phyloP scores from a whole-genome alignment of 495 filamentous ascomycete genomes.

The Filosporella fistucella region DNA sequence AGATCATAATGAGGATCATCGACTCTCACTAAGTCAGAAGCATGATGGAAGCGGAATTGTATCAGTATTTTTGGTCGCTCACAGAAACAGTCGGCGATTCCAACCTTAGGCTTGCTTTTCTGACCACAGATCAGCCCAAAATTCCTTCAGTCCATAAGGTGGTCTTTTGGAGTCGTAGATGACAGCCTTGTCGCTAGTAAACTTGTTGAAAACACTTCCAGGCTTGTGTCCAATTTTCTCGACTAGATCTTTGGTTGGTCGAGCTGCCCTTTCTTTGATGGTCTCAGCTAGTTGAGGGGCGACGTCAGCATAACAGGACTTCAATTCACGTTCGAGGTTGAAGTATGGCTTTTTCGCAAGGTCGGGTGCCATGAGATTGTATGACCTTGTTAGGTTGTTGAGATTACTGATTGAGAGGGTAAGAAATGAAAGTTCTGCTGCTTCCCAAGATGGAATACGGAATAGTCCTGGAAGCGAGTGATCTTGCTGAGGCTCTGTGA shows the following conservation, averaged over 20 bases:
- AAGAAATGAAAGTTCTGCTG: slow-evolving; percentile 71
- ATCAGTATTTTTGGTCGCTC: no score
- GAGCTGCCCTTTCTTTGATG: slow-evolving; percentile 64
- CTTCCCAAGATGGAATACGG: slow-evolving; percentile 62
- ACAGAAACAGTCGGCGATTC: no score
- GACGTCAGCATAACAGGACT: slow-evolving; percentile 76
- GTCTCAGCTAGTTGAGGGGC: slow-evolving; percentile 68
- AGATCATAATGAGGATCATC: no score
- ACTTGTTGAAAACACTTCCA: slow-evolving; percentile 44
- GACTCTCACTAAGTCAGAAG: no score
- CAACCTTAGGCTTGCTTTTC: no score
- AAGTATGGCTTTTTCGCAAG: slow-evolving; percentile 94
- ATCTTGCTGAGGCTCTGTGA: background rate
- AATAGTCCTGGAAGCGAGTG: slow-evolving; percentile 43
- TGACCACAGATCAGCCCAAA: slow-evolving; percentile 88
- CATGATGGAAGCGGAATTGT: no score
- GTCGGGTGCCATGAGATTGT: slow-evolving; percentile 91
- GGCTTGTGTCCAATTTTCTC: slow-evolving; percentile 30
- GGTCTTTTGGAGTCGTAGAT: slow-evolving; percentile 70
- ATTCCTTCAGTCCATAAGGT: slow-evolving; percentile 80
- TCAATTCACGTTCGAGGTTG: slow-evolving; percentile 76
- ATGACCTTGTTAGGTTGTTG: slow-evolving; percentile 77
- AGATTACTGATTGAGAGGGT: slow-evolving; percentile 72
- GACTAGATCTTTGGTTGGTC: slow-evolving; percentile 37
- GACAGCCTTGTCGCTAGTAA: slow-evolving; percentile 40